phyloP scores from a whole-genome alignment of 164 flowering plant genomes.

The Litsea cubeba region DNA sequence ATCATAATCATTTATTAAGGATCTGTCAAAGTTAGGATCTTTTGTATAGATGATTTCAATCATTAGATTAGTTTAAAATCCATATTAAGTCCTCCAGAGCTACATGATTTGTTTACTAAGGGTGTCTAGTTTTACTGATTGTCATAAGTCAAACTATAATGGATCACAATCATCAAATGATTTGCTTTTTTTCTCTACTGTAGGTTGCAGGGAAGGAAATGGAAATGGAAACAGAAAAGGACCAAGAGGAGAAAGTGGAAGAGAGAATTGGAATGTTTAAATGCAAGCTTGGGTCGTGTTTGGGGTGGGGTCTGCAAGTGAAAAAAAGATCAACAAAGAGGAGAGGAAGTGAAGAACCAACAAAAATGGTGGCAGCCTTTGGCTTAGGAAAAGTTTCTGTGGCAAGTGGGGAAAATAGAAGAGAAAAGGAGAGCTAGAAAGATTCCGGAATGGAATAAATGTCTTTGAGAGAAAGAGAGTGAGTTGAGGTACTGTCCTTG shows the following conservation, averaged over 20 bases:
- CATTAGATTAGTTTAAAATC: no score
- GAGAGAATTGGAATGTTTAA: not conserved
- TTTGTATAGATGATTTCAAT: no score
- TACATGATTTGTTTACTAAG: no score
- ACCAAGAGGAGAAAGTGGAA: not conserved
- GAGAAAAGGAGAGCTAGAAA: not conserved
- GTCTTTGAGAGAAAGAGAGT: not conserved
- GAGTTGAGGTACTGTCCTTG: not conserved
- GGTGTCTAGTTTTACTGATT: no score
- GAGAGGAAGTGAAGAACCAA: not conserved
- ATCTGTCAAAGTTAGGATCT: no score
- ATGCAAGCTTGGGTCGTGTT: not conserved
- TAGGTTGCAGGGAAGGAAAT: not conserved
- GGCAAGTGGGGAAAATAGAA: not conserved
- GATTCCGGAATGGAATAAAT: not conserved
- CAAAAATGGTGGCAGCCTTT: not conserved
- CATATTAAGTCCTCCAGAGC: no score
- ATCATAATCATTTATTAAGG: no score
- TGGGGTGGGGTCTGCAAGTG: constrained; percentile 3
- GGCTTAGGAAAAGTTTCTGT: not conserved
- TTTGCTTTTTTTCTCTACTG: no score
- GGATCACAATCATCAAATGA: no score
- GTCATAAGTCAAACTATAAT: no score
- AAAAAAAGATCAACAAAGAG: not conserved
- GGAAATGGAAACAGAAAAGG: not conserved